Conservation (phyloP, 495 filamentous ascomycete genomes). For the Aspergillus saccharolyticus region DNA sequence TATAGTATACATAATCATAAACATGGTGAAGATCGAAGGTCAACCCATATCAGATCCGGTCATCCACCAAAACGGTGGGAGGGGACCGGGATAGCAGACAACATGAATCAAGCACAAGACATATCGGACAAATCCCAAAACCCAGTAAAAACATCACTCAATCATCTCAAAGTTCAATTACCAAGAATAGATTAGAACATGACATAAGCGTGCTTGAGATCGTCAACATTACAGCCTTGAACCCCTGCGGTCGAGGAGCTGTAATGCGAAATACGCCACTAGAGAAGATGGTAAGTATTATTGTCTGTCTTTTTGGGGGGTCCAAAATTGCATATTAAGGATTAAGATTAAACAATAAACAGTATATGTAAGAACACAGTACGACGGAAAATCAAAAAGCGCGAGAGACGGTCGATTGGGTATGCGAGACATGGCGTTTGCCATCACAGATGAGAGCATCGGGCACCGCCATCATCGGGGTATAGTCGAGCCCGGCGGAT, state of each 20-base stretch:
- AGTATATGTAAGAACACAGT: not conserved
- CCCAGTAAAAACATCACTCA: not conserved
- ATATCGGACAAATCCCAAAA: not conserved
- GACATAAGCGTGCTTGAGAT: not conserved
- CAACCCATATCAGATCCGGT: no score
- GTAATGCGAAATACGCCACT: slow-evolving; percentile 35
- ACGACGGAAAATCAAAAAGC: no score
- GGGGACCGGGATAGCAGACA: no score
- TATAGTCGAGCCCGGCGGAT: not conserved
- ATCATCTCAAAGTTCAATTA: no score
- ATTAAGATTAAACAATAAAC: slow-evolving; percentile 14
- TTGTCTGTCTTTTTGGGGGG: not conserved
- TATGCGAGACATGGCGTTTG: not conserved
- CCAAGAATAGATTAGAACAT: no score
- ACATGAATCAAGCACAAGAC: not conserved
- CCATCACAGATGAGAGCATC: not conserved
- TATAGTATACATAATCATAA: not conserved
- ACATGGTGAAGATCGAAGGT: not conserved
- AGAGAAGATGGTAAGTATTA: slow-evolving; percentile 11
- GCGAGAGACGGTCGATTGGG: no score
- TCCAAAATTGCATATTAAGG: not conserved
- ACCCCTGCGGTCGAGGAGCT: slow-evolving; percentile 29
- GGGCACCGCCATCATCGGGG: no score
- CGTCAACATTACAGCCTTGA: slow-evolving; percentile 27
- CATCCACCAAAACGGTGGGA: no score